Evolutionary conservation across 2,329 filamentous ascomycete genomes (phyloP), one percentile per base, ranked within the genome.

Genomic region (Beauveria rudraprayagi): DNA sequence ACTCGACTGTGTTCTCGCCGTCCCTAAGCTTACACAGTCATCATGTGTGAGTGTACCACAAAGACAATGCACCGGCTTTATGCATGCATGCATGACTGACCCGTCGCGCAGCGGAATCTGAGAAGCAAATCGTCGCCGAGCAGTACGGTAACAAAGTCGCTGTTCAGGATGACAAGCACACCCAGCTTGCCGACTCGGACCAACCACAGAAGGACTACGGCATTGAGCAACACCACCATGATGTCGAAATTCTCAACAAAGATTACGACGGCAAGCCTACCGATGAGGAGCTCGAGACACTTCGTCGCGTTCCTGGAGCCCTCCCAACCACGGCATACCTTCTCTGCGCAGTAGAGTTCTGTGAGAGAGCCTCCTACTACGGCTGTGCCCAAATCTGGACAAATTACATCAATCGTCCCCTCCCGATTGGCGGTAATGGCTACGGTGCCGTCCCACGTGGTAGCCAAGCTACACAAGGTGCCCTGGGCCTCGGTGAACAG

Each of bases 321-420:
- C 74, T 86, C 2, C 82, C 83, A 1, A 61, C 72, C 14, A 73
- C 80, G 3, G 78, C 81, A n/a, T 87, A 83, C 65, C 67, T 81
- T 3, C 78, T 86, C 34, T 86, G 83, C 63, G 65, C 80, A 7
- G 82, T 85, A 46, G 84, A 86, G 64, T 82, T 86, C 63, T 81
- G 80, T 60, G 84, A 87, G 67, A 75, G 84, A 60, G 83, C 83
- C 3, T 85, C 82, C 0, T 86, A 82, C 74, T 85, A 84, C 67
- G 83, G 66, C 2, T 68, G 66, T 19, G 66, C 64, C 24, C 61
- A 62, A 10, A 65, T 68, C 47, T 68, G 66, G 66, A 77, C 76
- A 64, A 88, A 88, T 69, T 88, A 81, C 66, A 80, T 88, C 67
- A 82, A 87, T 66, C 80, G 81, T 10, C 79, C 81, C 3, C 68